A percentile compares a stretch with the other conserved stretches of the same genome.
Conservation (phyloP, 495 filamentous ascomycete genomes). For the Podospora fimiseda region DNA sequence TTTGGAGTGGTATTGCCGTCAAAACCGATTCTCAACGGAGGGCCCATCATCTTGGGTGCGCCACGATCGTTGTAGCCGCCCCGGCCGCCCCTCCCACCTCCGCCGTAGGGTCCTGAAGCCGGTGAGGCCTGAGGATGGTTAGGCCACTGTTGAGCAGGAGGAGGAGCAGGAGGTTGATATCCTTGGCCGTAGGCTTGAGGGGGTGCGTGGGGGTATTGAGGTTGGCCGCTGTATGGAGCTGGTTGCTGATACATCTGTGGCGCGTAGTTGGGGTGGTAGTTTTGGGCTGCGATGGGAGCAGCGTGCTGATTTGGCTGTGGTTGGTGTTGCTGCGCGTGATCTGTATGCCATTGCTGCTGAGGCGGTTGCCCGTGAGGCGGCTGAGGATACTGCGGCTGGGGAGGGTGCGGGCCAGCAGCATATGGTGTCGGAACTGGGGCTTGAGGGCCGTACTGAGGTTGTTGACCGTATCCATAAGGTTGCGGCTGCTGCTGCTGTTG, state of each 20-base stretch:
- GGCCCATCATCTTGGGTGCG: slow-evolving; percentile 48
- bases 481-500: slow-evolving; percentile 12
- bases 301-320: slow-evolving; percentile 19
- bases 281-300: slow-evolving; percentile 34
- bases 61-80: slow-evolving; percentile 45
- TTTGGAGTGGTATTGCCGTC: slow-evolving; percentile 37
- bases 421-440: slow-evolving; percentile 15
- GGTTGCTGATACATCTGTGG: slow-evolving; percentile 39
- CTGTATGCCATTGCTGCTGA: slow-evolving; percentile 24
- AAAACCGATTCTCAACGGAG: slow-evolving; percentile 54
- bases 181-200: slow-evolving; percentile 30
- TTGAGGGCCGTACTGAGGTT: slow-evolving; percentile 21
- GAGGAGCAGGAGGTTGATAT: slow-evolving; percentile 28
- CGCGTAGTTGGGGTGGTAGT: slow-evolving; percentile 48
- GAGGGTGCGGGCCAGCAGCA: slow-evolving; percentile 15
- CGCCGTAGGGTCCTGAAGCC: slow-evolving; percentile 37
- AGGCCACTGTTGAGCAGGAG: slow-evolving; percentile 31
- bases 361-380: slow-evolving; percentile 16
- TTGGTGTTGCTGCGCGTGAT: slow-evolving; percentile 22
- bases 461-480: slow-evolving; percentile 22
- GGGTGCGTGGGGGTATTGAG: slow-evolving; percentile 16
- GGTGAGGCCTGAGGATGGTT: slow-evolving; percentile 34
- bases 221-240: slow-evolving; percentile 20
- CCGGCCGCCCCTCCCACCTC: slow-evolving; percentile 48
- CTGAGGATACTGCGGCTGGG: slow-evolving; percentile 20